Conservation (phyloP, 495 filamentous ascomycete genomes). For the Cryomyces minteri region DNA sequence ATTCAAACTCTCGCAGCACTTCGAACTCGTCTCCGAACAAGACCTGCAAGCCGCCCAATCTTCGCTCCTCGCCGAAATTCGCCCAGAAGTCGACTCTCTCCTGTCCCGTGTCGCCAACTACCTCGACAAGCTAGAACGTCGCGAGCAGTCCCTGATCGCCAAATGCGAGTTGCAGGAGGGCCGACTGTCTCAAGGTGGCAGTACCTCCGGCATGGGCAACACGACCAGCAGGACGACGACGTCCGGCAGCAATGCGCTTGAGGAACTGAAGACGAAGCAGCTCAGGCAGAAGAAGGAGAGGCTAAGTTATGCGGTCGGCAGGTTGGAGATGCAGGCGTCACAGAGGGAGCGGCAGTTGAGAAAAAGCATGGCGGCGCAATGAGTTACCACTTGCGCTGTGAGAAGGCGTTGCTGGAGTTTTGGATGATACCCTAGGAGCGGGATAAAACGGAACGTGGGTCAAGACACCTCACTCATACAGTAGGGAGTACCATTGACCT, state of each 20-base stretch:
- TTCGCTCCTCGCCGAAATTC: slow-evolving; percentile 50
- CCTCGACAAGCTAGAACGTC: slow-evolving; percentile 53
- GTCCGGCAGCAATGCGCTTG: slow-evolving; percentile 12
- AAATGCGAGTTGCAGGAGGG: slow-evolving; percentile 55
- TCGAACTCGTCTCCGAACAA: slow-evolving; percentile 57
- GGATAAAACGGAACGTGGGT: too few relatives aligned
- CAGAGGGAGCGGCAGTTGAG: slow-evolving; percentile 56
- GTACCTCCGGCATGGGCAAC: slow-evolving; percentile 7
- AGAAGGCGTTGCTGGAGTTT: too few relatives aligned
- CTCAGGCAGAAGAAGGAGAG: slow-evolving; percentile 60
- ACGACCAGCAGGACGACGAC: slow-evolving; percentile 5
- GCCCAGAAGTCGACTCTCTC: slow-evolving; percentile 50
- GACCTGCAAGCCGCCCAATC: slow-evolving; percentile 50
- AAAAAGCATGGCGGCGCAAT: slow-evolving; percentile 51
- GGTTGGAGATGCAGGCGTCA: slow-evolving; percentile 42
- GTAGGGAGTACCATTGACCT: too few relatives aligned
- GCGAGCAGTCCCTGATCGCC: slow-evolving; percentile 50
- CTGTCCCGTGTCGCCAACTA: slow-evolving; percentile 45
- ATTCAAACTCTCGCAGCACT: slow-evolving; percentile 36
- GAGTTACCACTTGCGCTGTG: not conserved
- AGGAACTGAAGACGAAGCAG: slow-evolving; percentile 41
- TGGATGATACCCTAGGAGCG: too few relatives aligned
- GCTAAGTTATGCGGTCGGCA: slow-evolving; percentile 57
- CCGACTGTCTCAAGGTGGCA: slow-evolving; percentile 27
- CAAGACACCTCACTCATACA: too few relatives aligned